A percentile compares a stretch with the other conserved stretches of the same genome.
Conservation (phyloP, 192 early-diverging fungal species). For the Diversispora epigaea region DNA sequence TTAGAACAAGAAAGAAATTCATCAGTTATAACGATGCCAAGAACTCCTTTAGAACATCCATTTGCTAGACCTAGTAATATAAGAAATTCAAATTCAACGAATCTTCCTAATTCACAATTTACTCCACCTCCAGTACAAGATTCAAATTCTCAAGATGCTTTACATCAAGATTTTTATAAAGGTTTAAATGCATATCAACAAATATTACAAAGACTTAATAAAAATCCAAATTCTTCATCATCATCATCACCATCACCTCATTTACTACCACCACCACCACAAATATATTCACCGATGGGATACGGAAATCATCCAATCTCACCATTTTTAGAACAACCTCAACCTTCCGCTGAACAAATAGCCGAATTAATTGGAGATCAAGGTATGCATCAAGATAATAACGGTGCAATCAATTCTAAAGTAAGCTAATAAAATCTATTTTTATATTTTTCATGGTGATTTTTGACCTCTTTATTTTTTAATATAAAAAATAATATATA, state of each 20-base stretch:
- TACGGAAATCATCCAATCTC: neutral
- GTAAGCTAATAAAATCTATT: slow-evolving; percentile 3
- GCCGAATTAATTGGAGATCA: slow-evolving; percentile 3
- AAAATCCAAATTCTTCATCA: neutral
- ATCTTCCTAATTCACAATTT: neutral
- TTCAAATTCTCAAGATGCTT: neutral
- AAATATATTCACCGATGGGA: no score
- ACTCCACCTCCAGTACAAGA: neutral
- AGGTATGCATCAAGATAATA: slow-evolving; percentile 13
- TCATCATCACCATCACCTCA: neutral
- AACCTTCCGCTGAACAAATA: slow-evolving; percentile 14
- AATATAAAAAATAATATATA: neutral
- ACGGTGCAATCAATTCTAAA: neutral
- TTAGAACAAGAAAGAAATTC: slow-evolving; percentile 7
- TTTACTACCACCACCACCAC: neutral
- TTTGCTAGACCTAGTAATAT: neutral
- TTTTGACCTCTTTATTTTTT: neutral
- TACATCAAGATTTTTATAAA: slow-evolving; percentile 11
- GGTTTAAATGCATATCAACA: slow-evolving; percentile 18
- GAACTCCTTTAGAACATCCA: neutral
- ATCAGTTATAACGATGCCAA: neutral
- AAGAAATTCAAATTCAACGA: neutral
- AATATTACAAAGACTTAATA: neutral
- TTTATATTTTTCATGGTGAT: neutral
- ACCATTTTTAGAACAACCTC: neutral